phyloP scores from a whole-genome alignment of 495 filamentous ascomycete genomes.

The Schizothecium vesticola region DNA sequence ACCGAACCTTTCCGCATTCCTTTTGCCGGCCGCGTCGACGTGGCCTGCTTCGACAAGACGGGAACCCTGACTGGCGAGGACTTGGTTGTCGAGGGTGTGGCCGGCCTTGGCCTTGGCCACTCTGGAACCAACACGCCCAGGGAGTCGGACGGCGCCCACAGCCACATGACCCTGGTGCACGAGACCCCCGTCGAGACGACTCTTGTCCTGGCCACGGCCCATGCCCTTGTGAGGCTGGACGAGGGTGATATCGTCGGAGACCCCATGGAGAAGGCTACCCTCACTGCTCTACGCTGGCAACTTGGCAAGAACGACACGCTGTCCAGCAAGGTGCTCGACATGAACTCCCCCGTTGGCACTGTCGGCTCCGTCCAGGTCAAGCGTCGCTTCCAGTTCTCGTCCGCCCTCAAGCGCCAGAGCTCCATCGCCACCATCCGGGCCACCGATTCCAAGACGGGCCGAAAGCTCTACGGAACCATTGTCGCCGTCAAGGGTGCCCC shows the following conservation, averaged over 20 bases:
- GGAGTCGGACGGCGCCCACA: conserved; percentile 74
- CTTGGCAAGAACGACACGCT: conserved; percentile 84
- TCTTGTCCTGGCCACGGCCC: conserved; percentile 89
- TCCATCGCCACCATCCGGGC: conserved; percentile 77
- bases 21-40: conserved; percentile 89
- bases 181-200: conserved; percentile 73
- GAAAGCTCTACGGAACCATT: conserved; percentile 74
- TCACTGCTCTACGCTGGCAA: conserved; percentile 83
- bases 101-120: conserved; percentile 71
- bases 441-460: conserved; percentile 61
- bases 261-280: conserved; percentile 97
- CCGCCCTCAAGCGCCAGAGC: conserved; percentile 90
- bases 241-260: conserved; percentile 97
- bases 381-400: conserved; percentile 97
- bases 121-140: conserved; percentile 55
- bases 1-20: conserved; percentile 99
- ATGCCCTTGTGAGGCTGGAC: conserved; percentile 91
- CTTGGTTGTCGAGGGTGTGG: conserved; percentile 94
- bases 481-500: conserved; percentile 95
- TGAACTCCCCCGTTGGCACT: conserved; percentile 39
- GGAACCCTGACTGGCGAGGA: conserved; percentile 96
- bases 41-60: conserved; percentile 99
- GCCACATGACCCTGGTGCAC: conserved; percentile 59
- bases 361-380: conserved; percentile 76
- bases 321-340: conserved; percentile 44